phyloP scores from a whole-genome alignment of 1,139 yeast genomes.

The Hyphopichia buzzinii region DNA sequence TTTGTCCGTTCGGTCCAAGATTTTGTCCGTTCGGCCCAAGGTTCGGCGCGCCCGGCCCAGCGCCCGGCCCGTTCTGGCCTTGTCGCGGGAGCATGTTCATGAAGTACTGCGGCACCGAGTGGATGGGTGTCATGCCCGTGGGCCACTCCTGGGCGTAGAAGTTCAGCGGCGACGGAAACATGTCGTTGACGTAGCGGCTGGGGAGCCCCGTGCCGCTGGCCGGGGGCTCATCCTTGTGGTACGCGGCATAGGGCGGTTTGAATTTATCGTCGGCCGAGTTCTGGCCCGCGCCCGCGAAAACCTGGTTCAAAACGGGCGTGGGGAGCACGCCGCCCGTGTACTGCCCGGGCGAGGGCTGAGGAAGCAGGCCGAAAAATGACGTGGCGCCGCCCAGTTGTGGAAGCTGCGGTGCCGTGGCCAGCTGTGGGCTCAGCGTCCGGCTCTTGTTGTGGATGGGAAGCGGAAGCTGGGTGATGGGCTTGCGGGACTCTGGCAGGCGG shows the following conservation, averaged over 20 bases:
- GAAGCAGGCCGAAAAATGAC: slow-evolving; percentile 25
- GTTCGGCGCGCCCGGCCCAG: slow-evolving; percentile 10
- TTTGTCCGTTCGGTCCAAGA: too few relatives aligned
- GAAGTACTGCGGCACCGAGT: slow-evolving; percentile 25
- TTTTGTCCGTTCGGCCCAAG: slow-evolving; percentile 1
- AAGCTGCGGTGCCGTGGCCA: slow-evolving; percentile 40
- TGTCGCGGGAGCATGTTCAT: slow-evolving; percentile 18
- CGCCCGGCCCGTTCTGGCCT: not conserved
- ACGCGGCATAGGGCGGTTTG: slow-evolving; percentile 7
- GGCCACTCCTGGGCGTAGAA: slow-evolving; percentile 50
- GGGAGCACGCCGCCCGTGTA: slow-evolving; percentile 23
- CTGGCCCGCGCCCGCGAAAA: slow-evolving; percentile 13
- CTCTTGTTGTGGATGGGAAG: slow-evolving; percentile 40
- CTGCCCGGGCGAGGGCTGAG: slow-evolving; percentile 29
- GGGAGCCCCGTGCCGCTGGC: slow-evolving; percentile 36
- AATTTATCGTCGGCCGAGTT: slow-evolving; percentile 2
- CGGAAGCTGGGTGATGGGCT: slow-evolving; percentile 36
- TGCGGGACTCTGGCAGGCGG: slow-evolving; percentile 36
- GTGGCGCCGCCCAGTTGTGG: slow-evolving; percentile 23
- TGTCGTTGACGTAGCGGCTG: slow-evolving; percentile 50
- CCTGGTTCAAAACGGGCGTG: slow-evolving; percentile 39
- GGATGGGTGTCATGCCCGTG: slow-evolving; percentile 43
- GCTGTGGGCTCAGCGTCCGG: slow-evolving; percentile 44
- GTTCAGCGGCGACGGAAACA: slow-evolving; percentile 55
- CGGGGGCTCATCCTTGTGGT: slow-evolving; percentile 36